Evolutionary conservation across 305 asterid species (phyloP).

Genomic region (Rubia tinctorum): DNA sequence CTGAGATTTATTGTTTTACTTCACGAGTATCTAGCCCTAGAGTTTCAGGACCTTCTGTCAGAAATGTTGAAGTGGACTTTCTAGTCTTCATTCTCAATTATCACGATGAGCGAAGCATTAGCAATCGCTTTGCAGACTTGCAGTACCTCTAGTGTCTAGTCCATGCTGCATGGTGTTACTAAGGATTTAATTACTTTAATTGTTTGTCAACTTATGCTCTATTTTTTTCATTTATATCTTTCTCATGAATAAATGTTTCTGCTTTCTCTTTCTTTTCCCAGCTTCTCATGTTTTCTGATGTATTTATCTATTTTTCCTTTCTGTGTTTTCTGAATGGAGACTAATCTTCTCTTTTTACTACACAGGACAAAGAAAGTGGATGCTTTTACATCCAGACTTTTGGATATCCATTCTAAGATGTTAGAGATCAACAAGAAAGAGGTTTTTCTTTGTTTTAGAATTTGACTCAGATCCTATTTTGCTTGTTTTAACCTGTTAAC

Average conservation of each 20-base stretch:
- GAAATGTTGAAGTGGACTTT: not conserved
- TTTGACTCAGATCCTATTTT: not conserved
- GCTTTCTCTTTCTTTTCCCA: not conserved
- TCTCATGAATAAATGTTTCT: not conserved
- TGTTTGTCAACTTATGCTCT: not conserved
- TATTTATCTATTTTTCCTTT: not conserved
- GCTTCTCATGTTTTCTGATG: not conserved
- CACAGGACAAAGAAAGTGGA: slow-evolving; percentile 89
- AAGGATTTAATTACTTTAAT: not conserved
- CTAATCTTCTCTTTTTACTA: not conserved
- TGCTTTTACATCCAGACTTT: slow-evolving; percentile 79
- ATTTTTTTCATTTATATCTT: no score
- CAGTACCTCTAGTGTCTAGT: not conserved
- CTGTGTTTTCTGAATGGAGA: not conserved
- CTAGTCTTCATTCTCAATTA: not conserved
- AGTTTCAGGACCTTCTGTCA: not conserved
- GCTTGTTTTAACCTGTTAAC: no score
- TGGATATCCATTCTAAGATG: slow-evolving; percentile 89
- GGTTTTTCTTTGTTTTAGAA: slow-evolving; percentile 35
- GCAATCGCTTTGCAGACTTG: slow-evolving; percentile 4
- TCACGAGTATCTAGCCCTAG: not conserved
- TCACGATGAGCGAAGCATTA: not conserved
- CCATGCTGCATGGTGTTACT: not conserved
- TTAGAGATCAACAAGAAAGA: slow-evolving; percentile 75
- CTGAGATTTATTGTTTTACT: not conserved